Base-by-base conservation (phyloP, 371 early-diverging fungal species). In the Funneliformis caledonium region DNA sequence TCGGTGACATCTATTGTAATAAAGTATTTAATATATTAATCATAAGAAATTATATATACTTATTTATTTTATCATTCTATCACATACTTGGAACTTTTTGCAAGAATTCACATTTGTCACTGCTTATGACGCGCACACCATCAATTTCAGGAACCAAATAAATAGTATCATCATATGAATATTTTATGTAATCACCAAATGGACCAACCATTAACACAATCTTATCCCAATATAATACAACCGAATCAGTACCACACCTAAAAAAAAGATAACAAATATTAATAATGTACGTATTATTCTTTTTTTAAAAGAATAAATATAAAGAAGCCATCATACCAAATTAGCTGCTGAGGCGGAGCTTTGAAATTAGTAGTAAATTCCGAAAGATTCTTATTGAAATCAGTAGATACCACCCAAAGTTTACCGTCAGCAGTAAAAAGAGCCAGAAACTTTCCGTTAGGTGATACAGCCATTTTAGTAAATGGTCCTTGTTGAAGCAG, bases 241-340 rank as follows among this genome's bases (percentile, higher is more conserved):
- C 97, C 0, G 97, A 93, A 83, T 99, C 99, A 22, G 92, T 94
- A n/a, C 98, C 98, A 84, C 99, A 98, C 95, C 95, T 93, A 79
- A 48, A 60, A 69, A 2, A 37, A 37, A 37, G 37, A 1, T 37
- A 9, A 42, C 48, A 76, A 37, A 26, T 47, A 52, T n/a, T 31
- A 22, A 45, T 61, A 48, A 47, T 26, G 26, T 26, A 26, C 26
- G 26, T 26, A 26, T 26, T 26, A 26, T 26, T 26, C 26, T 26
- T 26, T 26, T n/a, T 26, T 26, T 26, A 26, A 26, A 26, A 26
- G 26, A 26, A 26, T 26, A 26, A 26, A 26, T 26, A 16, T 14
- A 31, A 22, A 50, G 52, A 22, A 76, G 9, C 12, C 73, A 26
- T 16, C 62, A 42, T 22, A 94, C 98, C 98, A 97, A 1, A 93